Evolutionary conservation across 2,329 filamentous ascomycete species (phyloP), one percentile per base, ranked within the genome.

Genomic region (Trichocomaceae sp.): DNA sequence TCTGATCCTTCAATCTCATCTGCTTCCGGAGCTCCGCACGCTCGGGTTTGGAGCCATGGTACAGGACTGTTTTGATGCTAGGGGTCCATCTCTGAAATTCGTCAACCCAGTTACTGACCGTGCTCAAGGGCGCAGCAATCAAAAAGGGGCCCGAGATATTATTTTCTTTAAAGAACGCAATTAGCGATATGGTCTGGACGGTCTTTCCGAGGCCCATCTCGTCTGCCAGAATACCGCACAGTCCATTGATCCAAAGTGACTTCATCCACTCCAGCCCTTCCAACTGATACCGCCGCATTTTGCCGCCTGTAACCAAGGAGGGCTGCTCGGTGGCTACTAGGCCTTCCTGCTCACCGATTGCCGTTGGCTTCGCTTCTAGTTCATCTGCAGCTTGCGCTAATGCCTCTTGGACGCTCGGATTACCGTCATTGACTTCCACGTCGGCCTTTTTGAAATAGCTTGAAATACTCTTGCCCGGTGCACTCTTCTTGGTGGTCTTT

Each of bases 121-220:
- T 97, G 65, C 90, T 96, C 3, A 97, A 72, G 0, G 93, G 93
- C 0, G 91, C 90, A 6, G 93, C 86, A 52, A 99, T 90, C 20
- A 99, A 73, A 65, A 96, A 95, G 0, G 93, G 93, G 0, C 93
- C 93, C 1, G 93, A 90, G 6, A 85, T 81, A 47, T 92, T 89
- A 61, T 92, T 86, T 64, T 97, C 91, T 61, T 92, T 84, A 13
- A 97, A 76, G 58, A 95, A 84, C 0, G 92, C 92, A 39, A 96
- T 85, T 59, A 96, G 80, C 0, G 90, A 85, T 39, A 96, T 95
- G 0, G 90, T 90, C 66, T 96, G 91, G 0, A 96, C 83, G 0
- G 91, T 96, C 75, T 96, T 96, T 4, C 90, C 89, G 4, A 96
- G 72, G 0, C 91, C 91, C 91, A 96, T 96, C 69, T 96, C 91